Percentiles rank a stretch among this genome's conserved stretches.
These are phyloP conservation scores for Nakazawaea pomicola DNA, from an alignment of 805 yeast species.

Conservation along the genomic window DNA sequence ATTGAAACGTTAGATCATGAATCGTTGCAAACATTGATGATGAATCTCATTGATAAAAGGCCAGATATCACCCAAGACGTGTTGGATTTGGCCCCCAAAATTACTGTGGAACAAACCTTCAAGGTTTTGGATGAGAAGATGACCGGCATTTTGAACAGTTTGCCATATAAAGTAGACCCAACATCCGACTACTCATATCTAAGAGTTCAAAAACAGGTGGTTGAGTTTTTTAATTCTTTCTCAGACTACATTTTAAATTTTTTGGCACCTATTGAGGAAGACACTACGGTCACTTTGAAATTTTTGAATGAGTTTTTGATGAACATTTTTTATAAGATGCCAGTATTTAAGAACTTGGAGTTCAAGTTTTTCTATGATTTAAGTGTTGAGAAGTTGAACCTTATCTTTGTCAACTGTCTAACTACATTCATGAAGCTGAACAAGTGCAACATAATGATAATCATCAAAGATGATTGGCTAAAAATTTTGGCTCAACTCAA, in stretches of 20 bases:
- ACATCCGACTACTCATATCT: conserved; percentile 72
- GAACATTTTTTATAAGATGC: conserved; percentile 54
- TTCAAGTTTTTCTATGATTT: conserved; percentile 39
- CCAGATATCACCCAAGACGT: conserved; percentile 59
- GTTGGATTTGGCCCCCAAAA: conserved; percentile 47
- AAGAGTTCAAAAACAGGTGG: conserved; percentile 62
- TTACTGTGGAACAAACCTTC: conserved; percentile 49
- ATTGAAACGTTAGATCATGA: conserved; percentile 63
- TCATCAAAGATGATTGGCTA: conserved; percentile 29
- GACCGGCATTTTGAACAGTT: conserved; percentile 35
- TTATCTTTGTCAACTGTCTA: conserved; percentile 23
- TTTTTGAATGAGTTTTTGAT: conserved; percentile 60
- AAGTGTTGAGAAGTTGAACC: conserved; percentile 28
- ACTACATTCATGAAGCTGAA: conserved; percentile 24
- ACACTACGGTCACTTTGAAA: conserved; percentile 47
- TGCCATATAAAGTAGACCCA: conserved; percentile 76
- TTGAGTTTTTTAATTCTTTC: conserved; percentile 64
- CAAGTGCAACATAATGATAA: conserved; percentile 26
- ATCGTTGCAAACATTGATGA: conserved; percentile 48
- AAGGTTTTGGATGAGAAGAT: conserved; percentile 43
- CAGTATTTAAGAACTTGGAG: conserved; percentile 57
- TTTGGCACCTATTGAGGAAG: conserved; percentile 64
- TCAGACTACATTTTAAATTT: conserved; percentile 71
- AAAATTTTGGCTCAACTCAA: conserved; percentile 23
- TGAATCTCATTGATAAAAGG: conserved; percentile 47